Percentiles rank a stretch among this genome's conserved stretches.
Conservation (phyloP, 1,284 basidiomycete species). For the Phellinidium pouzarii region DNA sequence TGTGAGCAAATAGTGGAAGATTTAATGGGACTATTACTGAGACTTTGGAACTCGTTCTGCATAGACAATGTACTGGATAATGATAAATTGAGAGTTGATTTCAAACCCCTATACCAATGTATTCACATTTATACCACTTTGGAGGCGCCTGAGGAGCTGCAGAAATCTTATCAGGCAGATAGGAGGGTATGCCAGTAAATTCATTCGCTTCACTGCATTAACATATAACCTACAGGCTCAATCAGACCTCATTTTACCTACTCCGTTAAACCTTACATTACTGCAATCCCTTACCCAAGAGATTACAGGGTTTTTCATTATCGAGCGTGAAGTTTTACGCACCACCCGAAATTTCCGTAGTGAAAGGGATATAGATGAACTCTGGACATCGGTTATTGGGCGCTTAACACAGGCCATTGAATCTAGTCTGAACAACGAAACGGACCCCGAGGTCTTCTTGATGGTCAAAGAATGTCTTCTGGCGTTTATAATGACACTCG, state of each 20-base stretch:
- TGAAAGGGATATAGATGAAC: constrained; percentile 86
- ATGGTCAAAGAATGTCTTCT: constrained; percentile 81
- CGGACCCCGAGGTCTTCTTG: constrained; percentile 79
- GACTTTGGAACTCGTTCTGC: constrained; percentile 6
- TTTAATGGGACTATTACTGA: constrained; percentile 1
- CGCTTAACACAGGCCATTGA: constrained; percentile 76
- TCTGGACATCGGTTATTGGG: constrained; percentile 89
- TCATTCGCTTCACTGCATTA: neutral
- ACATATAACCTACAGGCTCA: constrained; percentile 59
- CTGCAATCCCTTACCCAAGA: constrained; percentile 75
- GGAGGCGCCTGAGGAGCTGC: constrained; percentile 84
- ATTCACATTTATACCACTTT: constrained; percentile 96
- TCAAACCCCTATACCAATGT: constrained; percentile 92
- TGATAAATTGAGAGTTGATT: constrained; percentile 84
- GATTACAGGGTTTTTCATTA: constrained; percentile 98
- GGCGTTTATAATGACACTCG: constrained; percentile 88
- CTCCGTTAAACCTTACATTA: constrained; percentile 43
- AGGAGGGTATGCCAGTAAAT: constrained; percentile 56
- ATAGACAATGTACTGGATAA: constrained; percentile 89
- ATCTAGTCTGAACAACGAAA: constrained; percentile 66
- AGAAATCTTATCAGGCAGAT: constrained; percentile 91
- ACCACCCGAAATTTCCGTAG: constrained; percentile 85
- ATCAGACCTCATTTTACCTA: constrained; percentile 90
- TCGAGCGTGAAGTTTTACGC: constrained; percentile 89
- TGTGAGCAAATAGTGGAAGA: constrained; percentile 48